Base-by-base conservation (phyloP, 2,329 filamentous ascomycete species). In the Monosporascus sp. region DNA sequence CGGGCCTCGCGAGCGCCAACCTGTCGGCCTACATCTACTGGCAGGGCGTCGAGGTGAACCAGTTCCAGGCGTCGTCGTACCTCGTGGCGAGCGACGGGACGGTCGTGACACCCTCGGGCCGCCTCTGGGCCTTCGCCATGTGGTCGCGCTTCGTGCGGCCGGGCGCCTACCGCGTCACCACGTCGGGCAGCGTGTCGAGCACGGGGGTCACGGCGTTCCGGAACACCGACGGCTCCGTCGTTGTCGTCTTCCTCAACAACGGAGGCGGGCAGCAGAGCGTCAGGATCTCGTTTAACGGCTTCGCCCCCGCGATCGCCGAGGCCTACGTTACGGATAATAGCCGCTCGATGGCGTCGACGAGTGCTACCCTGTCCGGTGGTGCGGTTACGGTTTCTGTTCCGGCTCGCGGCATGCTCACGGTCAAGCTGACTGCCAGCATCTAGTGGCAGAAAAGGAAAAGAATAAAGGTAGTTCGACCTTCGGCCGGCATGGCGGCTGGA, bases 21-120 rank as follows among this genome's bases (percentile, higher is more conserved):
- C 68, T 76, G 6, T 74, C 69, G 7, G 77, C 69, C 1, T 78
- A 78, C 56, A 67, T 80, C 5, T 79, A 78, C 63, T 79, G 76
- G 77, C 70, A 74, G 57, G 75, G 76, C 3, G 57, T 62, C 19
- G 56, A 64, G 45, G 55, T 62, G 4, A 60, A 63, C 46, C 62
- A 69, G 51, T 61, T 60, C 26, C 63, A 66, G 51, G 60, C 63
- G 1, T 59, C 56, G 17, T 59, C 58, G 8, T 63, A 68, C 48
- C 60, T 68, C 1, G 59, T 68, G n/a, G 63, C 63, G 1, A 58
- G 55, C 41, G 63, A 66, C 52, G 62, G 63, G 6, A 55, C 52
- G 31, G 56, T 55, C 7, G 31, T 60, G 7, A 57, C 52, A 3
- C 61, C 61, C 7, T 63, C 60, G 19, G 60, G 60, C 14, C 60